phyloP scores from a whole-genome alignment of 2,329 filamentous ascomycete species.

The Rosellinia necatrix region DNA sequence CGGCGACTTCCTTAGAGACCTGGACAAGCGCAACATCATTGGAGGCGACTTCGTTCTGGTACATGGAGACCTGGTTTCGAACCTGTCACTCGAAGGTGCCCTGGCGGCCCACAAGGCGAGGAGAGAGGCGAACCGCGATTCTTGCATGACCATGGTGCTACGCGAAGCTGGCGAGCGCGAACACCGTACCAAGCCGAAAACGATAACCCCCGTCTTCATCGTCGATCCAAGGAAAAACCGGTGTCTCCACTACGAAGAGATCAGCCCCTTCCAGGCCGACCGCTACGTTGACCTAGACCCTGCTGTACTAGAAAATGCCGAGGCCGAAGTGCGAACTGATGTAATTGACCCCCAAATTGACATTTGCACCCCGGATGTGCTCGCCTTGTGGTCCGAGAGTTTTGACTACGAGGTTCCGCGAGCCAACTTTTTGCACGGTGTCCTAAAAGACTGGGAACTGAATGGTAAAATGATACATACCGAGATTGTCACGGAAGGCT shows the following conservation, averaged over 20 bases:
- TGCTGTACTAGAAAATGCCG: slow-evolving; percentile 72
- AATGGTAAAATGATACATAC: slow-evolving; percentile 97
- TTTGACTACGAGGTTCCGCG: slow-evolving; percentile 94
- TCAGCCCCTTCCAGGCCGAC: slow-evolving; percentile 69
- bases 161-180: slow-evolving; percentile 71
- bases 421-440: slow-evolving; percentile 86
- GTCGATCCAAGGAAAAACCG: slow-evolving; percentile 79
- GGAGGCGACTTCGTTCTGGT: slow-evolving; percentile 90
- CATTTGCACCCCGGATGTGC: slow-evolving; percentile 94
- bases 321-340: slow-evolving; percentile 84
- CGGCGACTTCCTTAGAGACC: slow-evolving; percentile 91
- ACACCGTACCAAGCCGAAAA: slow-evolving; percentile 78
- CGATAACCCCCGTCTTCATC: slow-evolving; percentile 81
- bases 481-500: slow-evolving; percentile 80
- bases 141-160: slow-evolving; percentile 96
- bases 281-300: slow-evolving; percentile 75
- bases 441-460: slow-evolving; percentile 94
- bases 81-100: slow-evolving; percentile 80
- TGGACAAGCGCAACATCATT: slow-evolving; percentile 84
- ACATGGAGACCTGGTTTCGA: slow-evolving; percentile 90
- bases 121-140: slow-evolving; percentile 83
- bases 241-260: slow-evolving; percentile 94
- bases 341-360: slow-evolving; percentile 94
- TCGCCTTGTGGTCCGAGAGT: slow-evolving; percentile 94
- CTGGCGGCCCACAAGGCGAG: slow-evolving; percentile 80